phyloP scores from a whole-genome alignment of 352 stramenopile genomes.

The Pythium aquatile region DNA sequence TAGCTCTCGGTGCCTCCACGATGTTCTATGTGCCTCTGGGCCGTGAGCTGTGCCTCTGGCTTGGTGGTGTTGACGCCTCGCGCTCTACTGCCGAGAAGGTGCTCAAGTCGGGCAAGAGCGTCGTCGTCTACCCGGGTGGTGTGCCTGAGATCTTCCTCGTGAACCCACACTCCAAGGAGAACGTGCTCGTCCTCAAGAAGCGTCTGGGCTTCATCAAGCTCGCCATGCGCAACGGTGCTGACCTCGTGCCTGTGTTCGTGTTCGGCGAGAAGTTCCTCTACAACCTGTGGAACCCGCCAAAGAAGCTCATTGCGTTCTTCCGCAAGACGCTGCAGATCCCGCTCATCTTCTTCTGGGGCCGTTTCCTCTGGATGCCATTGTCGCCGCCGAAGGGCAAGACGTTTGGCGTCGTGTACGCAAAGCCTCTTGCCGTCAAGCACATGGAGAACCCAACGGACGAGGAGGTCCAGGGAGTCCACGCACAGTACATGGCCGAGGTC shows the following conservation, averaged over 20 bases:
- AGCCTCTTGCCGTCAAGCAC: slow-evolving; percentile 53
- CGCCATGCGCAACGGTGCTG: slow-evolving; percentile 68
- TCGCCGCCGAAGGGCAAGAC: slow-evolving; percentile 53
- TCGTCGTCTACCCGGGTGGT: slow-evolving; percentile 74
- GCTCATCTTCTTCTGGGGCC: slow-evolving; percentile 78
- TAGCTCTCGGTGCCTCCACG: slow-evolving; percentile 57
- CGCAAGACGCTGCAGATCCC: slow-evolving; percentile 73
- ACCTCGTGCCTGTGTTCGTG: slow-evolving; percentile 76
- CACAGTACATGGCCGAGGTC: slow-evolving; percentile 53
- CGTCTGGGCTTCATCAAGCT: slow-evolving; percentile 83
- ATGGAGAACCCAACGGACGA: slow-evolving; percentile 58
- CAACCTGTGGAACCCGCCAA: slow-evolving; percentile 72
- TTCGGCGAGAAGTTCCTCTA: slow-evolving; percentile 84
- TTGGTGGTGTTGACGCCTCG: slow-evolving; percentile 72
- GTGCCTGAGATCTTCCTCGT: slow-evolving; percentile 78
- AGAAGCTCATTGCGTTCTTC: slow-evolving; percentile 57
- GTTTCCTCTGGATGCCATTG: slow-evolving; percentile 77
- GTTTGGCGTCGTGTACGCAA: slow-evolving; percentile 76
- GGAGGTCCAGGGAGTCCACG: slow-evolving; percentile 48
- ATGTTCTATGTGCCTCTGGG: slow-evolving; percentile 71
- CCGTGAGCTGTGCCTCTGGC: slow-evolving; percentile 67
- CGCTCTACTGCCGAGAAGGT: slow-evolving; percentile 74
- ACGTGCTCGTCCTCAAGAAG: slow-evolving; percentile 71
- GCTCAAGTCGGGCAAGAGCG: slow-evolving; percentile 57
- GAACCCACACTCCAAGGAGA: slow-evolving; percentile 71